Percentiles rank a stretch among this genome's conserved stretches.
These are phyloP conservation scores for Scenedesmus sp. DNA, from an alignment of 163 green algal genomes.

Conservation along the genomic window DNA sequence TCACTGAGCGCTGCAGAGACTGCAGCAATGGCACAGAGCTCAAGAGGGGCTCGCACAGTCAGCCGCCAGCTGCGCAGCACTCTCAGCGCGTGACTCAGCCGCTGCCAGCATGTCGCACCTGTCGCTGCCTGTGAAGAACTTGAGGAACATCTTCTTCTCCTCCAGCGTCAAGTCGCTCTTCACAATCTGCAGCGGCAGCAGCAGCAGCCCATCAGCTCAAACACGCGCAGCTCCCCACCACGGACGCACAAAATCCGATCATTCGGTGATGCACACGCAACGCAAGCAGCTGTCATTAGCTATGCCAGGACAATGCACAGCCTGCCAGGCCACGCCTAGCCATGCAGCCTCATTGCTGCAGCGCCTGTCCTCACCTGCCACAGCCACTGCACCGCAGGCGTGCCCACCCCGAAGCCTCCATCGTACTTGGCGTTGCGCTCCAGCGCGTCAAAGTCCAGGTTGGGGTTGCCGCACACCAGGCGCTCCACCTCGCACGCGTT, in stretches of 20 bases:
- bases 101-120: slow-evolving; percentile 13
- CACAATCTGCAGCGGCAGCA: slow-evolving; percentile 64
- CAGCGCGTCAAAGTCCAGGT: slow-evolving; percentile 93
- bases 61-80: neutral
- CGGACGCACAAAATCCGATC: neutral
- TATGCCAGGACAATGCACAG: neutral
- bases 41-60: neutral
- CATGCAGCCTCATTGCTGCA: neutral
- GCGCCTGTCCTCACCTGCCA: slow-evolving; percentile 81
- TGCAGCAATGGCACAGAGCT: neutral
- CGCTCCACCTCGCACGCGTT: slow-evolving; percentile 69
- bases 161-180: slow-evolving; percentile 73
- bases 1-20: neutral
- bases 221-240: slow-evolving; percentile 51
- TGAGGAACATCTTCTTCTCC: slow-evolving; percentile 93
- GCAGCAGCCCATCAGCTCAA: slow-evolving; percentile 63
- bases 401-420: slow-evolving; percentile 76
- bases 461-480: slow-evolving; percentile 88
- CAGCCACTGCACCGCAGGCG: slow-evolving; percentile 85
- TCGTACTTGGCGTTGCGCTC: slow-evolving; percentile 88
- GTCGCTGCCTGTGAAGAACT: slow-evolving; percentile 94
- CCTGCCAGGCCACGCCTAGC: neutral
- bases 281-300: neutral
- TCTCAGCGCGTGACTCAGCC: neutral
- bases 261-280: slow-evolving; percentile 55